Conservation (phyloP, 352 stramenopile genomes). For the Elongisporangium prolatum region DNA sequence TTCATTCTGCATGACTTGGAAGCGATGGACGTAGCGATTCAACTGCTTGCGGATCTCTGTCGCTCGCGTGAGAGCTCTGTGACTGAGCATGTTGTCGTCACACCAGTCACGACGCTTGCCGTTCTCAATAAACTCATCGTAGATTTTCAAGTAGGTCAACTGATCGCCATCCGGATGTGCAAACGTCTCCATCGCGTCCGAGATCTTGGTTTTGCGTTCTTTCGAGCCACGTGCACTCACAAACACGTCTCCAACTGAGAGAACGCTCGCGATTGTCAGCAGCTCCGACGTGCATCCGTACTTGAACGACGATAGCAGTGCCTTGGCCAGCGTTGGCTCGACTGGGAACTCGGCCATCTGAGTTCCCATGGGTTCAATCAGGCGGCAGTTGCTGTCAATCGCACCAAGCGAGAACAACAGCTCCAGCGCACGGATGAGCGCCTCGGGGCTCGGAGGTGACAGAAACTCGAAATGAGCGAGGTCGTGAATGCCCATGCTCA, state of each 20-base stretch:
- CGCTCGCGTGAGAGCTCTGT: constrained; percentile 49
- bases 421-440: constrained; percentile 65
- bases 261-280: constrained; percentile 93
- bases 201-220: constrained; percentile 66
- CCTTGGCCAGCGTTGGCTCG: constrained; percentile 84
- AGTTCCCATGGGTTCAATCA: constrained; percentile 82
- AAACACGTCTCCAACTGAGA: constrained; percentile 91
- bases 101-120: constrained; percentile 64
- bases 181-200: constrained; percentile 63
- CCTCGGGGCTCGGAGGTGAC: constrained; percentile 64
- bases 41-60: constrained; percentile 68
- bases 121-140: constrained; percentile 70
- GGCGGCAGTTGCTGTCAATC: constrained; percentile 45
- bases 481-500: constrained; percentile 86
- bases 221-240: constrained; percentile 47
- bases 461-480: constrained; percentile 83
- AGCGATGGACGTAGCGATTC: constrained; percentile 60
- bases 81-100: constrained; percentile 60
- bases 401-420: constrained; percentile 65
- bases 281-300: constrained; percentile 90
- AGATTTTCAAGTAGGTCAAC: constrained; percentile 62
- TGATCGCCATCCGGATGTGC: constrained; percentile 65
- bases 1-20: constrained; percentile 15
- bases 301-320: constrained; percentile 56
- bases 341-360: constrained; percentile 98